Evolutionary conservation across 192 early-diverging fungal genomes (phyloP).

Genomic region (Podila epigama): DNA sequence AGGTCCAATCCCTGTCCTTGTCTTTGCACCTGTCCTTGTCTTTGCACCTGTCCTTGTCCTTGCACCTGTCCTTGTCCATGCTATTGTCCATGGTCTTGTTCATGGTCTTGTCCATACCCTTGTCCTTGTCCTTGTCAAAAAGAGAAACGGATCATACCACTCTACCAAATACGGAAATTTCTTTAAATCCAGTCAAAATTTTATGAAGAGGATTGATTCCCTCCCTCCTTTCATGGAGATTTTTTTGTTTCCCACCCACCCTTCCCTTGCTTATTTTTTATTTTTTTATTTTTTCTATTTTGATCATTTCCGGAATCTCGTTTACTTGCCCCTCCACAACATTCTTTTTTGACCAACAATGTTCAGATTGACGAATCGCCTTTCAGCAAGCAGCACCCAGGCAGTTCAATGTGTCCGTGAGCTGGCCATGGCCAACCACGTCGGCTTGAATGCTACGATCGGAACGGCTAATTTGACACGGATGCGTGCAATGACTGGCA

Average conservation of each 20-base stretch:
- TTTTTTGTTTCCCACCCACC: no score
- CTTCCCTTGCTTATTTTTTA: no score
- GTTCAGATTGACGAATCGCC: conserved; percentile 34
- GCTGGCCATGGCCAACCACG: conserved; percentile 21
- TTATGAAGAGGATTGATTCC: no score
- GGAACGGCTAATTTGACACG: conserved; percentile 18
- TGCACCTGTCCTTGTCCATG: no score
- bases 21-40: no score
- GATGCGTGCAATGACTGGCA: conserved; percentile 20
- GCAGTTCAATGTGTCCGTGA: conserved; percentile 27
- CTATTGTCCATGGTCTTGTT: no score
- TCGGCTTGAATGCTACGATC: conserved; percentile 8
- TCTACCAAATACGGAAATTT: background rate
- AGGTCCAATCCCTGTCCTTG: no score
- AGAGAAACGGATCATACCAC: no score
- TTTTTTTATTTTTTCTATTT: background rate
- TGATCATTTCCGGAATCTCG: conserved; percentile 1
- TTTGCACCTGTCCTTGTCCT: no score
- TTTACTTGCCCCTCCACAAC: background rate
- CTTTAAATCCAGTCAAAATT: background rate
- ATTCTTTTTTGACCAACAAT: conserved; percentile 1
- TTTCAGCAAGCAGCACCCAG: conserved; percentile 21
- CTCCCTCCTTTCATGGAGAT: no score
- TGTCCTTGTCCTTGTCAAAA: no score
- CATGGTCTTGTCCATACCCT: no score